These are phyloP conservation scores for Phalaenopsis aphrodite DNA, from an alignment of 106 monocot species.

Conservation along the genomic window DNA sequence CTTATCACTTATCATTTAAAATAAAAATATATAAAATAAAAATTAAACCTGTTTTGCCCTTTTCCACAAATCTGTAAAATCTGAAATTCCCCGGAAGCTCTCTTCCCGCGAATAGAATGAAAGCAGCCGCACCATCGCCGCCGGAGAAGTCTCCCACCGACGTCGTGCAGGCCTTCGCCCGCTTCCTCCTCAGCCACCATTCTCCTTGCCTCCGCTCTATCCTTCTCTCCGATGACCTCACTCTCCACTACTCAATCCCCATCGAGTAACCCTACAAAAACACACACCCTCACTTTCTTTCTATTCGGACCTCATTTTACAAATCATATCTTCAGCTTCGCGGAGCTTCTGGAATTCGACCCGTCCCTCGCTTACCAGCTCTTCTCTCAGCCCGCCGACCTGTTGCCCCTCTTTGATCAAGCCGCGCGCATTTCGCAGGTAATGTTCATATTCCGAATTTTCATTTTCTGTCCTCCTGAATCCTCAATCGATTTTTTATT, in stretches of 20 bases:
- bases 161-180: conserved; percentile 25
- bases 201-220: conserved; percentile 55
- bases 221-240: conserved; percentile 46
- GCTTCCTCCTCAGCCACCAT: conserved; percentile 57
- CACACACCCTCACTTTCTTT: neutral
- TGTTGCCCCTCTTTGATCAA: conserved; percentile 59
- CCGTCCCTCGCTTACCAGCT: conserved; percentile 55
- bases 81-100: no score
- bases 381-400: conserved; percentile 44
- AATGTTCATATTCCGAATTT: neutral
- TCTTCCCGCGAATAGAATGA: conserved; percentile 4
- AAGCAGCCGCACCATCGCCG: neutral
- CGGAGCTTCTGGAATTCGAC: conserved; percentile 71
- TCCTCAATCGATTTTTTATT: neutral
- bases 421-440: conserved; percentile 65
- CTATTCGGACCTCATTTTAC: neutral
- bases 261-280: conserved; percentile 1
- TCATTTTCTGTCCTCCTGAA: neutral
- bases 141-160: neutral
- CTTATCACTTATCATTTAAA: no score
- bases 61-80: no score
- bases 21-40: no score
- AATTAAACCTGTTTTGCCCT: no score
- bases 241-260: conserved; percentile 64
- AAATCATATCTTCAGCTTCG: conserved; percentile 45